Evolutionary conservation across 352 stramenopile genomes (phyloP).

Genomic region (Phytopythium vexans): DNA sequence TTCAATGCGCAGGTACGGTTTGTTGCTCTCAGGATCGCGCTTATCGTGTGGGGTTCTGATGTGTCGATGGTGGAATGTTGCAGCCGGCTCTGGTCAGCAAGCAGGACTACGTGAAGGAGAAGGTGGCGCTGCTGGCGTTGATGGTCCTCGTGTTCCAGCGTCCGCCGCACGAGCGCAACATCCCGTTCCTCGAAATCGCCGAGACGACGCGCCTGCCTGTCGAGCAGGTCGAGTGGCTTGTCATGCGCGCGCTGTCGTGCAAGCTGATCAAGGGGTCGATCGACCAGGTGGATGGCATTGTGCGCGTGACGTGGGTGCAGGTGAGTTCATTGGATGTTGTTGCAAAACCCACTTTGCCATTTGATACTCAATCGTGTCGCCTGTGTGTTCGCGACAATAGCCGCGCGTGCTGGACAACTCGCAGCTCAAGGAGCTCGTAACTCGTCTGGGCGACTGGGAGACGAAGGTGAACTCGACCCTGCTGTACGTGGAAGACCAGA

Average conservation of each 20-base stretch:
- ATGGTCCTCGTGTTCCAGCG: conserved; percentile 97
- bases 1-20: conserved; percentile 64
- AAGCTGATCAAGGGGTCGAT: conserved; percentile 94
- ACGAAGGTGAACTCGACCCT: conserved; percentile 85
- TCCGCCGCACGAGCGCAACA: conserved; percentile 91
- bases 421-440: conserved; percentile 73
- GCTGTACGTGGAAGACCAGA: conserved; percentile 85
- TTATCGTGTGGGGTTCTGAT: neutral
- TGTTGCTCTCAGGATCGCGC: neutral
- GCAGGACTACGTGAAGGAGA: conserved; percentile 96
- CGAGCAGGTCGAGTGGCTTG: conserved; percentile 97
- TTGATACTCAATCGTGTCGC: neutral
- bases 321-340: conserved; percentile 7
- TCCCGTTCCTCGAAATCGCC: conserved; percentile 94
- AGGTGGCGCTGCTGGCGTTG: conserved; percentile 96
- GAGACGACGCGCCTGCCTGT: conserved; percentile 74
- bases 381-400: conserved; percentile 13
- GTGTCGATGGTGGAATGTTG: neutral
- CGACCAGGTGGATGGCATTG: conserved; percentile 90
- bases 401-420: conserved; percentile 79
- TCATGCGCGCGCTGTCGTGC: conserved; percentile 97
- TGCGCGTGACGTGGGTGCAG: conserved; percentile 97
- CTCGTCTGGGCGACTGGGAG: conserved; percentile 67
- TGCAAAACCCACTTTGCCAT: neutral
- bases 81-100: conserved; percentile 93